These are phyloP conservation scores for Cladosporium sp. DNA, from an alignment of 2,329 filamentous ascomycete genomes.

Conservation along the genomic window DNA sequence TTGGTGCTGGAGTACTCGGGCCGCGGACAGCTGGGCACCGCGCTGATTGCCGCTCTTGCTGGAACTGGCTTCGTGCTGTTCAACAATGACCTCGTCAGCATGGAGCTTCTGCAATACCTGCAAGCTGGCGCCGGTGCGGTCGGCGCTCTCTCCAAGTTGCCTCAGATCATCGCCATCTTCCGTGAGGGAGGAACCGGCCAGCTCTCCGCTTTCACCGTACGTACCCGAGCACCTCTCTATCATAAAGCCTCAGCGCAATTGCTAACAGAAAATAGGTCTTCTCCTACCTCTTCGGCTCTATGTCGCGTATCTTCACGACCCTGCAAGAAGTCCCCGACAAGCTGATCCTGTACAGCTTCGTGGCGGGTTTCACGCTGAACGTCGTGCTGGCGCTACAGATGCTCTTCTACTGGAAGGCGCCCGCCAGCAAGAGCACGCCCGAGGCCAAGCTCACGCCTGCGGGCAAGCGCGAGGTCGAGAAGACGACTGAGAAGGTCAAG, in stretches of 20 bases:
- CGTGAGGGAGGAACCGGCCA: slow-evolving; percentile 86
- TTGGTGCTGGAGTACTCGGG: slow-evolving; percentile 82
- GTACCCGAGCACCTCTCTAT: slow-evolving; percentile 34
- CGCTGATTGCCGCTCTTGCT: slow-evolving; percentile 74
- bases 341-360: slow-evolving; percentile 90
- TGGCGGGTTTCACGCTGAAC: slow-evolving; percentile 89
- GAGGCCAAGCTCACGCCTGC: slow-evolving; percentile 38
- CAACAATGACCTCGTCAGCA: slow-evolving; percentile 59
- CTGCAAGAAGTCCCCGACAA: slow-evolving; percentile 96
- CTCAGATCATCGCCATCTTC: slow-evolving; percentile 87
- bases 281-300: slow-evolving; percentile 91
- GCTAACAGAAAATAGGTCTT: slow-evolving; percentile 65
- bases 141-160: slow-evolving; percentile 84
- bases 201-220: slow-evolving; percentile 90
- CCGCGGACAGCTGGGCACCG: slow-evolving; percentile 61
- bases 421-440: slow-evolving; percentile 35
- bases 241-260: slow-evolving; percentile 12
- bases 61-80: slow-evolving; percentile 68
- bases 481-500: slow-evolving; percentile 16
- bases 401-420: slow-evolving; percentile 89
- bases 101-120: slow-evolving; percentile 65
- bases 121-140: slow-evolving; percentile 82
- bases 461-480: slow-evolving; percentile 29
- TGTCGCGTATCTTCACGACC: slow-evolving; percentile 95
- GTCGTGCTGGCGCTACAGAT: slow-evolving; percentile 82